Percentiles rank a stretch among this genome's conserved stretches.
Evolutionary conservation across 257 asterid genomes (phyloP).

Genomic region (Capsicum rhomboideum): DNA sequence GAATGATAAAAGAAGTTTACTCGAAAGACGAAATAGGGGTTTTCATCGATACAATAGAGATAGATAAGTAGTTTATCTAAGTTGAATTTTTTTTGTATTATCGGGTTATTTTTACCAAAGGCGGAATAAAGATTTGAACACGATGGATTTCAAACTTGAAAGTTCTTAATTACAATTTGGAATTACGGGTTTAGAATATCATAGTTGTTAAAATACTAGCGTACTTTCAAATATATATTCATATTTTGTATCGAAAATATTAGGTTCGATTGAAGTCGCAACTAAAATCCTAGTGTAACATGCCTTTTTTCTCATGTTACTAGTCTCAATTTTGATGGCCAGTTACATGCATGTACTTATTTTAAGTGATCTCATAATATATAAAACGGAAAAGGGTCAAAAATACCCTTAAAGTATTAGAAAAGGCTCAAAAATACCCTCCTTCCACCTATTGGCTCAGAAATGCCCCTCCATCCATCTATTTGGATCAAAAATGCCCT

Average conservation of each 20-base stretch:
- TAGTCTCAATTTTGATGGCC: background rate
- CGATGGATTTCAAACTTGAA: background rate
- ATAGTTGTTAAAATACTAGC: background rate
- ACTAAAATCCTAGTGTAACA: background rate
- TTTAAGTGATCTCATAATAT: background rate
- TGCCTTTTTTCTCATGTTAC: background rate
- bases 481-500: no score
- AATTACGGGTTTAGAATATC: background rate
- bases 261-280: background rate
- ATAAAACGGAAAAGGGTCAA: no score
- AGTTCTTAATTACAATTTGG: background rate
- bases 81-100: background rate
- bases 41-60: background rate
- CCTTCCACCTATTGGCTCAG: no score
- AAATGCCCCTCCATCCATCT: no score
- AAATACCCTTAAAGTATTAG: no score
- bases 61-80: background rate
- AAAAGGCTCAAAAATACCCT: no score
- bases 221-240: background rate
- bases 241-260: background rate
- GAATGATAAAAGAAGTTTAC: background rate
- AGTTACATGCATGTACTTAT: background rate
- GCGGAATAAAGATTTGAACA: background rate
- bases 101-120: background rate
- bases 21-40: background rate